Base-by-base conservation (phyloP, 106 monocot species). In the Allium fistulosum region DNA sequence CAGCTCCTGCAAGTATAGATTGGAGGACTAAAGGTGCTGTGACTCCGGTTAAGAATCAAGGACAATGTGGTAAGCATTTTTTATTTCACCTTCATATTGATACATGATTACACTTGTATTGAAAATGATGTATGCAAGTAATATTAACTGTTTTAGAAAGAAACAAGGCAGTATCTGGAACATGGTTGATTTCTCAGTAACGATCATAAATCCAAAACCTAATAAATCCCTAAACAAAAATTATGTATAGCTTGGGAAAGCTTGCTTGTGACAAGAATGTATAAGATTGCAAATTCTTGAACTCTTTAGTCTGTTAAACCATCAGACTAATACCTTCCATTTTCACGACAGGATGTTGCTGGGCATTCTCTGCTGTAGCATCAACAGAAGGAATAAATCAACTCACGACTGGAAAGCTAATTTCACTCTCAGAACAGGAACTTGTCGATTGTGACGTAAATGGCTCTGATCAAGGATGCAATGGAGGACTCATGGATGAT, bases 291-390 rank as follows among this genome's bases (percentile, higher is more conserved):
- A 37, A 1, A 22, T 22, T n/a, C 18, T 15, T 16, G 15, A 7
- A 15, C 7, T 15, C 13, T 14, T 1, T 58, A 22, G 8, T 26
- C 0, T 60, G 1, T 4, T 0, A 60, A 26, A 10, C 18, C 10
- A n/a, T 22, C 17, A 60, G 17, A 22, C 22, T 22, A 6, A 59
- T 22, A 2, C 15, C n/a, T n/a, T 59, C 22, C 15, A 13, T 59
- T 59, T 59, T 2, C n/a, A 59, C 0, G 22, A 59, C 58, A 59
- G 53, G 27, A 37, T 69, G 53, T 4, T 69, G 69, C 11, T 69
- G 69, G 69, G 69, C 69, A 12, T 69, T 69, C 55, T 69, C 56
- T 52, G 69, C 72, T 8, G 72, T 63, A 9, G 72, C 72, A 2
- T 49, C 72, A 10, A 55, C 59, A 13, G 72, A 72, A 50, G 63